These are phyloP conservation scores for Jamesozyma jinghongensis DNA, from an alignment of 805 yeast species.

Conservation along the genomic window DNA sequence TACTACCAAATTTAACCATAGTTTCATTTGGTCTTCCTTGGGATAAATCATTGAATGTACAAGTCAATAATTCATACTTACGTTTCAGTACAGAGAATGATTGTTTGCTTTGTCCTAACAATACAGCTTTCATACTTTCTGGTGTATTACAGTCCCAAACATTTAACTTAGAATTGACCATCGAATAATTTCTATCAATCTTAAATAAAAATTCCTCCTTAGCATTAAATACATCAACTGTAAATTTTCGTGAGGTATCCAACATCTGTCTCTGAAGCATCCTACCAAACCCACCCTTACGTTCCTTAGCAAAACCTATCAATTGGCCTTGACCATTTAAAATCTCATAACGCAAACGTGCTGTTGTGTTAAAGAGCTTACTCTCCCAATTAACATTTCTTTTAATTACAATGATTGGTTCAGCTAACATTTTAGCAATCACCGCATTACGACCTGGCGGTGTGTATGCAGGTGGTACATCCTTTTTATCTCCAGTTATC, in stretches of 20 bases:
- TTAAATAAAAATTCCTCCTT: slow-evolving; percentile 52
- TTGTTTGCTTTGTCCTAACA: slow-evolving; percentile 79
- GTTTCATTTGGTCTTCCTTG: slow-evolving; percentile 26
- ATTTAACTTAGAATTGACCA: slow-evolving; percentile 81
- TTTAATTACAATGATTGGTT: no score
- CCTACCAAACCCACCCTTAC: no score
- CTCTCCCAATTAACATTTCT: no score
- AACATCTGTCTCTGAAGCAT: no score
- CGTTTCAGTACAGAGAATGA: slow-evolving; percentile 95
- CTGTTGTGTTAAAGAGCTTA: no score
- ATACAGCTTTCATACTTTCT: slow-evolving; percentile 30
- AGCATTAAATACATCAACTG: slow-evolving; percentile 62
- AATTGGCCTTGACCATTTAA: no score
- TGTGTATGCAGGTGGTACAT: no score
- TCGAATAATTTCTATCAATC: slow-evolving; percentile 73
- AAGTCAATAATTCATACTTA: slow-evolving; percentile 61
- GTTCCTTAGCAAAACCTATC: no score
- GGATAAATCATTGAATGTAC: slow-evolving; percentile 23
- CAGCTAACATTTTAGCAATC: no score
- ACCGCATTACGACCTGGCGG: no score
- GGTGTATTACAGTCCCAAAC: slow-evolving; percentile 4
- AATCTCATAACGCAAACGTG: no score
- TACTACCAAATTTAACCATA: slow-evolving; percentile 61
- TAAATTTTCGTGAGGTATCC: slow-evolving; percentile 64
- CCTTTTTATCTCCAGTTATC: no score